A percentile compares a stretch with the other conserved stretches of the same genome.
These are phyloP conservation scores for Ophiosphaerella narmari DNA, from an alignment of 2,329 filamentous ascomycete genomes.

Conservation along the genomic window DNA sequence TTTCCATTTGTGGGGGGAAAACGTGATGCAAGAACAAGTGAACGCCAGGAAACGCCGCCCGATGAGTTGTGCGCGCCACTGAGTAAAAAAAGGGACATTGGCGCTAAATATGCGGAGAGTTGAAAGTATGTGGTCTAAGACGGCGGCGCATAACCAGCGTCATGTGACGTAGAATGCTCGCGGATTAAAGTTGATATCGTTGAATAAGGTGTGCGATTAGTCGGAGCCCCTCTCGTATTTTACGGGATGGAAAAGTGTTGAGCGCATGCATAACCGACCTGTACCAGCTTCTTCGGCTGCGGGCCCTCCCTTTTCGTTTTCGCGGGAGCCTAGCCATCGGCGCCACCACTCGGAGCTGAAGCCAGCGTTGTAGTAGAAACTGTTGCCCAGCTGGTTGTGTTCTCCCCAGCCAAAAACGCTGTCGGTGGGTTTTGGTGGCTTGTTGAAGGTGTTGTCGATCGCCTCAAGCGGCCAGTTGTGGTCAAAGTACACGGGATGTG, in stretches of 20 bases:
- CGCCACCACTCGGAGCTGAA: slow-evolving; percentile 56
- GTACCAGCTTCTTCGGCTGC: slow-evolving; percentile 50
- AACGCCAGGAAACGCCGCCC: slow-evolving; percentile 37
- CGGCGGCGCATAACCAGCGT: slow-evolving; percentile 28
- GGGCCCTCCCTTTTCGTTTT: slow-evolving; percentile 51
- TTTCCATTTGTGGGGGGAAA: slow-evolving; percentile 2
- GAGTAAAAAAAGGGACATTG: slow-evolving; percentile 14
- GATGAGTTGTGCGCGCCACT: slow-evolving; percentile 27
- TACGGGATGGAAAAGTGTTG: slow-evolving; percentile 54
- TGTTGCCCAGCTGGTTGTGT: slow-evolving; percentile 56
- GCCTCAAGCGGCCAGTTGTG: slow-evolving; percentile 65
- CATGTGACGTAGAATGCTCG: slow-evolving; percentile 21
- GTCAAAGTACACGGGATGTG: slow-evolving; percentile 80
- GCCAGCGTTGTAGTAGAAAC: slow-evolving; percentile 57
- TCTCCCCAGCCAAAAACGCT: slow-evolving; percentile 58
- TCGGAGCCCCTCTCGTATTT: slow-evolving; percentile 52
- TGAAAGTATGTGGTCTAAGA: slow-evolving; percentile 10
- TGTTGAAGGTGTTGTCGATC: slow-evolving; percentile 56
- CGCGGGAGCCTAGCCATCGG: slow-evolving; percentile 54
- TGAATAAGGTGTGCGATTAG: slow-evolving; percentile 18
- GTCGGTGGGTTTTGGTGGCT: slow-evolving; percentile 51
- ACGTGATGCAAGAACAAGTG: slow-evolving; percentile 12
- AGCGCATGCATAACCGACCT: slow-evolving; percentile 54
- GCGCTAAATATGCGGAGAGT: slow-evolving; percentile 32
- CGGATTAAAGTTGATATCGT: slow-evolving; percentile 22